Conservation (phyloP, 2,329 filamentous ascomycete genomes). For the Ramularia endophylla region DNA sequence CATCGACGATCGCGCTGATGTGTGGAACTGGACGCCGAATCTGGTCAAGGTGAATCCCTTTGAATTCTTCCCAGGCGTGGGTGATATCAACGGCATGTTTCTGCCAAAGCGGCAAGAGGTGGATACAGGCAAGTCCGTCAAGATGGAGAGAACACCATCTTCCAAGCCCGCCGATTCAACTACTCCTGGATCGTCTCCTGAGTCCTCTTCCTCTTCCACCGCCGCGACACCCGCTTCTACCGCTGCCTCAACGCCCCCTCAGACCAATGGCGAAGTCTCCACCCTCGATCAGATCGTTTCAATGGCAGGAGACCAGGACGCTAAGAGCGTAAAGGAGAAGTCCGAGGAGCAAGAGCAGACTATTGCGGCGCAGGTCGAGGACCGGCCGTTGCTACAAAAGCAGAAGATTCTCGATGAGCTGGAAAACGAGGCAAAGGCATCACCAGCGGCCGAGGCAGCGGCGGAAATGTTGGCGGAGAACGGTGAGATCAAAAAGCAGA, state of each 20-base stretch:
- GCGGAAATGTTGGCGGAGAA: slow-evolving; percentile 29
- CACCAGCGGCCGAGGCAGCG: slow-evolving; percentile 44
- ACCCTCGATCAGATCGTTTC: slow-evolving; percentile 70
- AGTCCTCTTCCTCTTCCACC: slow-evolving; percentile 3
- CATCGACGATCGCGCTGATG: slow-evolving; percentile 93
- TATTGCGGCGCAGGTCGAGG: slow-evolving; percentile 80
- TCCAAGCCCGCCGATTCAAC: slow-evolving; percentile 10
- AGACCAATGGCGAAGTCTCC: slow-evolving; percentile 43
- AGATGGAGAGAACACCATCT: slow-evolving; percentile 15
- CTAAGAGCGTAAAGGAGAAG: slow-evolving; percentile 64
- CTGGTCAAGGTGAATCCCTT: slow-evolving; percentile 93
- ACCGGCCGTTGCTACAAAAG: slow-evolving; percentile 83
- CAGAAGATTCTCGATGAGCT: slow-evolving; percentile 80
- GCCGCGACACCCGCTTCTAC: slow-evolving; percentile 10
- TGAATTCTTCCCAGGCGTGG: slow-evolving; percentile 96
- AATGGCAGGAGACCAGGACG: slow-evolving; percentile 67
- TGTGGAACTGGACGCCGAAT: slow-evolving; percentile 91
- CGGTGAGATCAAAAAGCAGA: slow-evolving; percentile 31
- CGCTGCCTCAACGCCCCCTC: slow-evolving; percentile 8
- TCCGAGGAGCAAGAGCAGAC: slow-evolving; percentile 79
- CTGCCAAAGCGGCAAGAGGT: slow-evolving; percentile 65
- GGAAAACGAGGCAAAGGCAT: slow-evolving; percentile 46
- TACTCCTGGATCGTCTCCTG: slow-evolving; percentile 2
- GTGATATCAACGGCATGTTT: slow-evolving; percentile 98
- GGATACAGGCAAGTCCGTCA: slow-evolving; percentile 21